These are phyloP conservation scores for Trichophyton schoenleinii DNA, from an alignment of 2,329 filamentous ascomycete species.

Conservation along the genomic window DNA sequence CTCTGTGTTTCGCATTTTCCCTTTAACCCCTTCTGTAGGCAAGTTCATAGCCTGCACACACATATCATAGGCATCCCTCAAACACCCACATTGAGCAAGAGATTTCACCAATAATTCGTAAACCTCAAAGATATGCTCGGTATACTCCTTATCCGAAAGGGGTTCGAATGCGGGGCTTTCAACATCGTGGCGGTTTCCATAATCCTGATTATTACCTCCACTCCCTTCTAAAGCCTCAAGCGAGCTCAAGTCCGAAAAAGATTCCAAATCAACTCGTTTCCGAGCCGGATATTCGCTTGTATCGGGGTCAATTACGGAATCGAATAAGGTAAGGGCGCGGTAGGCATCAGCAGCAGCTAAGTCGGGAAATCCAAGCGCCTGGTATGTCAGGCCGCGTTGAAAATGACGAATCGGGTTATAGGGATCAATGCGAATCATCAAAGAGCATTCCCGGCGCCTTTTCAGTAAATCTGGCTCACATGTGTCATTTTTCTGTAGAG, in stretches of 20 bases:
- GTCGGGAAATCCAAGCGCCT: conserved; percentile 71
- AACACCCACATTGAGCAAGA: conserved; percentile 28
- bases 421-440: conserved; percentile 26
- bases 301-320: conserved; percentile 61
- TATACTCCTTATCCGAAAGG: conserved; percentile 11
- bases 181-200: conserved; percentile 23
- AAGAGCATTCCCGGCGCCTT: conserved; percentile 44
- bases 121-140: conserved; percentile 22
- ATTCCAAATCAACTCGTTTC: conserved; percentile 16
- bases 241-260: background rate
- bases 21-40: conserved; percentile 9
- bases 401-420: conserved; percentile 33
- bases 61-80: conserved; percentile 31
- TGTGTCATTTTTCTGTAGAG: background rate
- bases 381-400: conserved; percentile 55
- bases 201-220: conserved; percentile 23
- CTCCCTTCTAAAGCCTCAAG: conserved; percentile 1
- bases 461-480: conserved; percentile 4
- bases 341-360: conserved; percentile 84
- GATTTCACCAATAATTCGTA: conserved; percentile 27
- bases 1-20: background rate
- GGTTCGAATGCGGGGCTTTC: conserved; percentile 24
- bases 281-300: conserved; percentile 71
- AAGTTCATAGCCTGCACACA: conserved; percentile 23
- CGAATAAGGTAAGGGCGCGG: conserved; percentile 71